A percentile compares a stretch with the other conserved stretches of the same genome.
These are phyloP conservation scores for Pneumocystis canis DNA, from an alignment of 1,139 yeast genomes.

Conservation along the genomic window DNA sequence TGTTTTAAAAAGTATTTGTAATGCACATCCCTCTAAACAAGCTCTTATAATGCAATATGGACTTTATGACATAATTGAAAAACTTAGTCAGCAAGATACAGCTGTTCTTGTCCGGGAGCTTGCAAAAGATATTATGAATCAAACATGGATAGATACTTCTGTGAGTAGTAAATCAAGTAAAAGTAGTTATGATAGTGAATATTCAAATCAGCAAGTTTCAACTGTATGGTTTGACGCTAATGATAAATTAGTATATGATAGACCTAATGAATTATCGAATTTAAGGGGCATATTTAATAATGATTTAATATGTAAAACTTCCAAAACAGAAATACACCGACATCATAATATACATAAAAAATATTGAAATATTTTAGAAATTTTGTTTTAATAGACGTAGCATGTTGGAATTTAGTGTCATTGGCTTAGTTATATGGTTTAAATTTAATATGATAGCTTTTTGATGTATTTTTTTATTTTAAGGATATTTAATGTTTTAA, in stretches of 20 bases:
- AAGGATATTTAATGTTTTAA: background rate
- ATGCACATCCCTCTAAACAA: conserved; percentile 4
- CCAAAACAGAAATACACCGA: background rate
- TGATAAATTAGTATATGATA: background rate
- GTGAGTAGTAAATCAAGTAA: background rate
- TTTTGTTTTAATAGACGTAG: background rate
- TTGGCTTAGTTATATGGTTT: background rate
- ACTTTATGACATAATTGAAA: conserved; percentile 7
- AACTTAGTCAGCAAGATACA: conserved; percentile 9
- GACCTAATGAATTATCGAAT: background rate
- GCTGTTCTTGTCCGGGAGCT: conserved; percentile 16
- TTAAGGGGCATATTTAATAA: background rate
- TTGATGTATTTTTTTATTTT: background rate
- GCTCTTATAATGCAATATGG: conserved; percentile 5
- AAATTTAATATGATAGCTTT: background rate
- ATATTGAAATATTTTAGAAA: background rate
- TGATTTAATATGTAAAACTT: background rate
- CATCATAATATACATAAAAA: background rate
- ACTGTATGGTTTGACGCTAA: background rate
- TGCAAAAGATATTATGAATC: conserved; percentile 12
- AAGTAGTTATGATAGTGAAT: background rate
- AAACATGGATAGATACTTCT: background rate
- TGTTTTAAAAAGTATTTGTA: conserved; percentile 15
- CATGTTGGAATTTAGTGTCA: background rate
- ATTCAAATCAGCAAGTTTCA: background rate